Evolutionary conservation across 495 filamentous ascomycete species (phyloP).

Genomic region (Astrocystis sublimbata): DNA sequence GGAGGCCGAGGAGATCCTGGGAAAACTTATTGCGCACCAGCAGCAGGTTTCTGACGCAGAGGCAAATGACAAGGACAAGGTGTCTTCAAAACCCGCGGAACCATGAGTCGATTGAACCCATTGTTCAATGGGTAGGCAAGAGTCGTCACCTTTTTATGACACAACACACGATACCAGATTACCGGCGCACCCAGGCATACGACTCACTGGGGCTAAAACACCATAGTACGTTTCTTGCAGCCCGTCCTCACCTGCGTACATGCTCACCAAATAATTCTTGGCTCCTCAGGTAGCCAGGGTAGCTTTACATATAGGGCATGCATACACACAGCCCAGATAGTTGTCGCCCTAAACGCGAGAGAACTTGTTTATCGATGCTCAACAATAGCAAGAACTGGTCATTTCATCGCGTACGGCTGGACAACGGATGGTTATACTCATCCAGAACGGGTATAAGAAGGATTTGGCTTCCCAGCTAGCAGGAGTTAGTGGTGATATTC

Average conservation of each 20-base stretch:
- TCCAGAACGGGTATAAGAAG: too few relatives aligned
- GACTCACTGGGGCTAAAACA: not conserved
- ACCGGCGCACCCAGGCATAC: not conserved
- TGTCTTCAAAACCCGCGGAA: not conserved
- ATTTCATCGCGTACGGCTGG: too few relatives aligned
- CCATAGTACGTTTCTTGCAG: not conserved
- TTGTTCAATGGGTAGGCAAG: not conserved
- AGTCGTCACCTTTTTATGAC: not conserved
- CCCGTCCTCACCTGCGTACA: not conserved
- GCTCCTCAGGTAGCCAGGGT: not conserved
- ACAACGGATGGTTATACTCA: too few relatives aligned
- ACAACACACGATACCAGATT: not conserved
- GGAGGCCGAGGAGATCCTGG: slow-evolving; percentile 49
- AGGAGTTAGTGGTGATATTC: too few relatives aligned
- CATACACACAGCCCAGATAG: not conserved
- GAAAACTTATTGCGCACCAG: slow-evolving; percentile 14
- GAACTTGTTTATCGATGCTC: not conserved
- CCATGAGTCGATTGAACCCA: not conserved
- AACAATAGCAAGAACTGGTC: too few relatives aligned
- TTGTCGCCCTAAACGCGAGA: not conserved
- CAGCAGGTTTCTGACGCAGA: not conserved
- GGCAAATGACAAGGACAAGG: not conserved
- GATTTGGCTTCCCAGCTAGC: too few relatives aligned
- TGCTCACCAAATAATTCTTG: too few relatives aligned
- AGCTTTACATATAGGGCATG: not conserved